Conservation (phyloP, 2,329 filamentous ascomycete genomes). For the Rhynchosporium graminicola region DNA sequence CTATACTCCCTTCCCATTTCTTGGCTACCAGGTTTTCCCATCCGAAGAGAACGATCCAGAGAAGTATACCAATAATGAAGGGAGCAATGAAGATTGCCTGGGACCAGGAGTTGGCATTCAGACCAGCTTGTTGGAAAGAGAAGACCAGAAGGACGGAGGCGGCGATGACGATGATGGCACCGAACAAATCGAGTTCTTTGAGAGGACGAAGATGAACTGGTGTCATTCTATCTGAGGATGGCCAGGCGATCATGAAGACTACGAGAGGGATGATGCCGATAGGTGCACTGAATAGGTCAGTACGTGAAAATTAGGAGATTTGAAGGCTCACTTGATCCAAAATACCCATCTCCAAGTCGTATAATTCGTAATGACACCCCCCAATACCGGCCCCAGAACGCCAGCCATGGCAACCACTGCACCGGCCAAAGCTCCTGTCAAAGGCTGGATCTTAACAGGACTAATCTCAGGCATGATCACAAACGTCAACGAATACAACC, state of each 20-base stretch:
- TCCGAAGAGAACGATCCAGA: conserved; percentile 43
- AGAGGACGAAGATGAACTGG: conserved; percentile 45
- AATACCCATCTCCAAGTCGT: conserved; percentile 29
- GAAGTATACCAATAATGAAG: conserved; percentile 43
- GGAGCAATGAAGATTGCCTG: conserved; percentile 47
- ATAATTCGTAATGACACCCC: conserved; percentile 32
- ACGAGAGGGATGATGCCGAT: conserved; percentile 49
- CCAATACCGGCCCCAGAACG: conserved; percentile 33
- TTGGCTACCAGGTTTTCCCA: conserved; percentile 44
- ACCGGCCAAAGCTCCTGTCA: conserved; percentile 51
- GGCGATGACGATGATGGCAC: conserved; percentile 54
- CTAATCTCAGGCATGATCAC: conserved; percentile 50
- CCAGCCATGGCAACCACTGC: conserved; percentile 39
- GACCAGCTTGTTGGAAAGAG: conserved; percentile 50
- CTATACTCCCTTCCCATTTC: conserved; percentile 27
- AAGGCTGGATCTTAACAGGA: conserved; percentile 44
- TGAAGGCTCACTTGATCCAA: conserved; percentile 24
- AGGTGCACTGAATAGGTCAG: conserved; percentile 47
- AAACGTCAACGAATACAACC: conserved; percentile 40
- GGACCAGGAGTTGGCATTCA: conserved; percentile 43
- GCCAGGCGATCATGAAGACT: conserved; percentile 54
- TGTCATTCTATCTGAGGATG: conserved; percentile 43
- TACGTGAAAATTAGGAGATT: background rate
- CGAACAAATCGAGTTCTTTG: conserved; percentile 52
- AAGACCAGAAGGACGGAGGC: conserved; percentile 58